A percentile compares a stretch with the other conserved stretches of the same genome.
Evolutionary conservation across 2,329 filamentous ascomycete genomes (phyloP).

Genomic region (Clathrospora elynae): DNA sequence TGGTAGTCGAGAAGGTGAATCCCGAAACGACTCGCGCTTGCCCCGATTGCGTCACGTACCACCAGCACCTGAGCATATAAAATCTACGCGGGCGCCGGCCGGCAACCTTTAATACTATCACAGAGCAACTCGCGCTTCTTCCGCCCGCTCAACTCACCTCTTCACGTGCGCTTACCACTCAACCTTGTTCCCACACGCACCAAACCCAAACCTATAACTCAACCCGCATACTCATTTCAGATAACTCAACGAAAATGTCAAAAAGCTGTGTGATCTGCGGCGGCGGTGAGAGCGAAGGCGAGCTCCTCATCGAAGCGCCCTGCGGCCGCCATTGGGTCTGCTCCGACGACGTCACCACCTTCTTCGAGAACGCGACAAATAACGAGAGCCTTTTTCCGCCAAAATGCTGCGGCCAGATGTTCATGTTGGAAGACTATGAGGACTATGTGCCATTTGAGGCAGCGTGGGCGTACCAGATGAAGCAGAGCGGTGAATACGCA

Average conservation of each 20-base stretch:
- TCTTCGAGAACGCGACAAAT: constrained; percentile 33
- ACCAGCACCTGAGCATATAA: no score
- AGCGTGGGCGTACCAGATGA: constrained; percentile 27
- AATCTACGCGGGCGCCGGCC: no score
- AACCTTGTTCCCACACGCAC: neutral
- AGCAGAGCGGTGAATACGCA: constrained; percentile 38
- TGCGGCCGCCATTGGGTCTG: constrained; percentile 36
- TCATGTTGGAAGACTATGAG: constrained; percentile 31
- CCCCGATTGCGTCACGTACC: no score
- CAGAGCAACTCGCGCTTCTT: no score
- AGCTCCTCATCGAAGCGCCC: constrained; percentile 25
- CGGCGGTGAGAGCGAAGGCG: constrained; percentile 23
- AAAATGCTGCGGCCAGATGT: constrained; percentile 33
- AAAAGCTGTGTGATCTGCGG: constrained; percentile 34
- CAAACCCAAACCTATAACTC: neutral
- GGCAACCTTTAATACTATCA: no score
- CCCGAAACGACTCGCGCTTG: no score
- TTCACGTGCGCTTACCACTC: no score
- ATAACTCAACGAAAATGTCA: neutral
- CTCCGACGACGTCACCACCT: constrained; percentile 25
- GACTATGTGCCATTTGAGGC: constrained; percentile 27
- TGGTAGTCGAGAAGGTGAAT: no score
- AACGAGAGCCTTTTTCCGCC: constrained; percentile 39
- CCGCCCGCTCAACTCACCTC: no score
- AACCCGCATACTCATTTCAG: neutral